These are phyloP conservation scores for Ganoderma lingzhi DNA, from an alignment of 1,284 basidiomycete species.

Conservation along the genomic window DNA sequence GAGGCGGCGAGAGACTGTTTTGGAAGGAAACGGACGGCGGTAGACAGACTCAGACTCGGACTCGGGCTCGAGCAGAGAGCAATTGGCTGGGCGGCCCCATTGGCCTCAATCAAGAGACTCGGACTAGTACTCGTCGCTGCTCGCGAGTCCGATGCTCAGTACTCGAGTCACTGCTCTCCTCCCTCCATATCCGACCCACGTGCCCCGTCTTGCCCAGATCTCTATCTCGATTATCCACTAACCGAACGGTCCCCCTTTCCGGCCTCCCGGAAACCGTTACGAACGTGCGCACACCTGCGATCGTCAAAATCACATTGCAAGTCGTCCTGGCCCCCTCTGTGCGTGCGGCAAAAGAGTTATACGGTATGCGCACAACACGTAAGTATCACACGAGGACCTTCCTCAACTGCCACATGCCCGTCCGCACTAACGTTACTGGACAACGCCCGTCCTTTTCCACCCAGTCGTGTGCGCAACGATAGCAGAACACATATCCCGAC, in stretches of 20 bases:
- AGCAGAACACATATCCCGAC: slow-evolving; percentile 96
- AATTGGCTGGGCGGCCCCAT: neutral
- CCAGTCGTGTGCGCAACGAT: slow-evolving; percentile 89
- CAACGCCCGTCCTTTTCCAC: slow-evolving; percentile 83
- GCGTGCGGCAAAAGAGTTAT: too few species aligned
- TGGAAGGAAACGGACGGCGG: slow-evolving; percentile 17
- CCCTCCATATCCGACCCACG: slow-evolving; percentile 23
- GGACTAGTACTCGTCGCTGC: neutral
- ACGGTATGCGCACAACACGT: neutral
- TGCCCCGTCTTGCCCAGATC: slow-evolving; percentile 17
- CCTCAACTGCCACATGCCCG: slow-evolving; percentile 83
- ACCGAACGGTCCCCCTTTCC: slow-evolving; percentile 15
- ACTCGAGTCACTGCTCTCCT: neutral
- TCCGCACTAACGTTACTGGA: slow-evolving; percentile 85
- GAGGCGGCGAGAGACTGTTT: slow-evolving; percentile 16
- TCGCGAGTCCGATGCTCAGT: neutral
- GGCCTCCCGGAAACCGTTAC: slow-evolving; percentile 38
- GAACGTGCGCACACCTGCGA: slow-evolving; percentile 40
- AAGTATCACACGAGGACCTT: slow-evolving; percentile 79
- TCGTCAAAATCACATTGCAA: slow-evolving; percentile 30
- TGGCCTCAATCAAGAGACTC: neutral
- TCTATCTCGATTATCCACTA: slow-evolving; percentile 33
- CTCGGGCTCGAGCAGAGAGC: slow-evolving; percentile 5
- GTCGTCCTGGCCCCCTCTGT: neutral
- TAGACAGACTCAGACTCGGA: slow-evolving; percentile 12